Evolutionary conservation across 768 basidiomycete genomes (phyloP).

Genomic region (Hirschioporus abietinus): DNA sequence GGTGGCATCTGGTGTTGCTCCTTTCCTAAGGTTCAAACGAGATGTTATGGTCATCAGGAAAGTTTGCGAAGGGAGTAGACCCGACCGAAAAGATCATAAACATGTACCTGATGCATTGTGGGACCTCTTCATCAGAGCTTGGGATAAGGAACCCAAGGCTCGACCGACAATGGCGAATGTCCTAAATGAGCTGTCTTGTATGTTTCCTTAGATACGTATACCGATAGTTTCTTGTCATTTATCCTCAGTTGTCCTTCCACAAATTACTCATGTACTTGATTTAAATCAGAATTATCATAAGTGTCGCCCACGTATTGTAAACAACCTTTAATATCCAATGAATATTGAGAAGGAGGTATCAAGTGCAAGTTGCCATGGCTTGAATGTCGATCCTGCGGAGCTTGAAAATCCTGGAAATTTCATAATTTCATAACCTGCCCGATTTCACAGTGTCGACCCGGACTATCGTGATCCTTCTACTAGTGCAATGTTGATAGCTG

Average conservation of each 20-base stretch:
- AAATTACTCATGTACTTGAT: no score
- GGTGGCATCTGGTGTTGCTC: neutral
- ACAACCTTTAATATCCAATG: no score
- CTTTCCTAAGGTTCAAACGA: neutral
- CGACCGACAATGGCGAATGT: neutral
- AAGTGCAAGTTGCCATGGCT: no score
- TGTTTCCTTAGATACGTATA: neutral
- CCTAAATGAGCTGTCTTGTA: neutral
- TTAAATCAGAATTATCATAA: no score
- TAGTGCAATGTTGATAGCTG: no score
- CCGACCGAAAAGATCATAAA: neutral
- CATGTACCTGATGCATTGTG: neutral
- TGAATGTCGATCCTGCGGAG: no score
- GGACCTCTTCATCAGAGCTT: neutral
- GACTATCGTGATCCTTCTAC: no score
- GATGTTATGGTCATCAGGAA: neutral
- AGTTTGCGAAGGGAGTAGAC: neutral
- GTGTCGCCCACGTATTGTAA: no score
- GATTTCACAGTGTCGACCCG: no score
- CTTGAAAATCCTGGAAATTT: no score
- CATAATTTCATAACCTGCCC: no score
- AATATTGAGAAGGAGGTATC: no score
- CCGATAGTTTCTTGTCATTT: neutral
- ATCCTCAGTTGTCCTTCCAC: neutral
- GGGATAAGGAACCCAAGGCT: neutral